Conservation (phyloP, 2,329 filamentous ascomycete species). For the Fusarium nanum region DNA sequence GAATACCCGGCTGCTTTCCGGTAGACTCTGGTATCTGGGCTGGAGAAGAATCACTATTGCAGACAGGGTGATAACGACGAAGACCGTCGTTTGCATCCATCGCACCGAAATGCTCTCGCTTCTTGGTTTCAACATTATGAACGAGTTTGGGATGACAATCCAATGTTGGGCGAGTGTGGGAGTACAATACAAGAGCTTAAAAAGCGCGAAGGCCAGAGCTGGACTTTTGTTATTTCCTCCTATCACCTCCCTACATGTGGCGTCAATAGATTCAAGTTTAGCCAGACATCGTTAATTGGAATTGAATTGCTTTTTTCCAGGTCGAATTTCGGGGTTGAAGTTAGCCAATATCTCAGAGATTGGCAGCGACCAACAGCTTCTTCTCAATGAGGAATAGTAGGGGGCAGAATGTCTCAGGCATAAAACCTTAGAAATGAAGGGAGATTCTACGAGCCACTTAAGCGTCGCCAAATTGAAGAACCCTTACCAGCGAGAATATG, state of each 20-base stretch:
- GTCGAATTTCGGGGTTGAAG: background rate
- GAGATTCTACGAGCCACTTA: background rate
- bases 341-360: background rate
- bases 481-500: background rate
- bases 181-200: too few species aligned
- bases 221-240: background rate
- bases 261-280: background rate
- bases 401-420: too few species aligned
- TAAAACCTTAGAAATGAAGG: background rate
- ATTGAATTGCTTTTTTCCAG: background rate
- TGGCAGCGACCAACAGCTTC: fast-evolving
- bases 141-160: too few species aligned
- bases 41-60: fast-evolving
- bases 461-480: background rate
- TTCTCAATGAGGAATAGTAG: background rate
- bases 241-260: background rate
- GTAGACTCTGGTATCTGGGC: background rate
- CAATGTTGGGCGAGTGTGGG: too few species aligned
- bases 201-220: background rate
- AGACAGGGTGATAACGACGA: background rate
- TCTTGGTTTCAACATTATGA: background rate
- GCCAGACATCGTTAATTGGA: background rate
- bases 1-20: background rate
- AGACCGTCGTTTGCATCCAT: background rate
- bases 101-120: background rate